phyloP scores from a whole-genome alignment of 2,329 filamentous ascomycete species.

The Helotiales sp. region DNA sequence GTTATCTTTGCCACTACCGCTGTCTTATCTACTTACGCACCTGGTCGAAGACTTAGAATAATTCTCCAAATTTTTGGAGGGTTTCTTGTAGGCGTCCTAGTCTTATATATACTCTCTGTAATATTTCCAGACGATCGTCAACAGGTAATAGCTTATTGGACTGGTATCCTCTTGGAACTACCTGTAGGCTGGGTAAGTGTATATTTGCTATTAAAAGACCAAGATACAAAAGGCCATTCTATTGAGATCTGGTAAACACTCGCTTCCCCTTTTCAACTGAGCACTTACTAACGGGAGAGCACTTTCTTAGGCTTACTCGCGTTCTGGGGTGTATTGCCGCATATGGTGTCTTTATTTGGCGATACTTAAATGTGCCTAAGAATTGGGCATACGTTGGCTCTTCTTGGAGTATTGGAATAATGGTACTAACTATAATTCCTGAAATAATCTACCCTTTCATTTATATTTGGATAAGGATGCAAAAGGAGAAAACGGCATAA shows the following conservation, averaged over 20 bases:
- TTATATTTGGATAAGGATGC: not conserved
- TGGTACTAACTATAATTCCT: not conserved
- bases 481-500: not conserved
- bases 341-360: conserved; percentile 6
- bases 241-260: conserved; percentile 1
- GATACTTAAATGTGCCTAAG: not conserved
- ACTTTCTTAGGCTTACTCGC: not conserved
- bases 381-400: conserved; percentile 5
- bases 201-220: not conserved
- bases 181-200: conserved; percentile 1
- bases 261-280: not conserved
- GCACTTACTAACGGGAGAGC: not conserved
- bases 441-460: conserved; percentile 1
- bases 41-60: not conserved
- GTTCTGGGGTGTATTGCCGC: not conserved
- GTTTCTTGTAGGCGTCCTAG: not conserved
- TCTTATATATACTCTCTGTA: not conserved
- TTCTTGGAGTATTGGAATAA: not conserved
- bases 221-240: not conserved
- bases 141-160: not conserved
- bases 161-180: not conserved
- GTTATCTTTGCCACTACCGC: not conserved
- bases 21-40: not conserved
- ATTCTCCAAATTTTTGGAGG: not conserved
- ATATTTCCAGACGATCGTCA: not conserved